These are phyloP conservation scores for Alternaria novae-zelandiae DNA, from an alignment of 2,329 filamentous ascomycete genomes.

Conservation along the genomic window DNA sequence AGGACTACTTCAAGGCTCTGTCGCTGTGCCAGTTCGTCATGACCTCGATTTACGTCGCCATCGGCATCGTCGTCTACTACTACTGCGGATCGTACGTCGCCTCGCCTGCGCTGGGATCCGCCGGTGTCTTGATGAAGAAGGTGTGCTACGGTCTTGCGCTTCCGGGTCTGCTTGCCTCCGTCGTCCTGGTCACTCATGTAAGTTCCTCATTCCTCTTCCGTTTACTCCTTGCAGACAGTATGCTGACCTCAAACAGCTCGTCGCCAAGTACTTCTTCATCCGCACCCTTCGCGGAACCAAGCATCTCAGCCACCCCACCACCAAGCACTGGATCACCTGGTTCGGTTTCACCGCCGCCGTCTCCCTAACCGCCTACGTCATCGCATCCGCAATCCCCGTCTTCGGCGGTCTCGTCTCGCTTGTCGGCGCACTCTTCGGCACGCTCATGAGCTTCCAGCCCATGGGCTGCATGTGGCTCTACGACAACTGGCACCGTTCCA, in stretches of 20 bases:
- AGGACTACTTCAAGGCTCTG: slow-evolving; percentile 64
- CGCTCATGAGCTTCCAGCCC: slow-evolving; percentile 35
- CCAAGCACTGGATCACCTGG: slow-evolving; percentile 36
- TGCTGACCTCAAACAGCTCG: slow-evolving; percentile 13
- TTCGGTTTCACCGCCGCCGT: slow-evolving; percentile 26
- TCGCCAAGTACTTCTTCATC: slow-evolving; percentile 58
- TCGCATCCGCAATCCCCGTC: slow-evolving; percentile 36
- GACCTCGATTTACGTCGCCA: slow-evolving; percentile 68
- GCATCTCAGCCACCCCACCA: slow-evolving; percentile 57
- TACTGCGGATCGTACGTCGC: slow-evolving; percentile 67
- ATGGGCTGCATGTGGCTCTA: slow-evolving; percentile 41
- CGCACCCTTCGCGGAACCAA: slow-evolving; percentile 72
- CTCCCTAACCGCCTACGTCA: slow-evolving; percentile 27
- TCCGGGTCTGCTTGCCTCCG: slow-evolving; percentile 50
- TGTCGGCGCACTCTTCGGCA: slow-evolving; percentile 34
- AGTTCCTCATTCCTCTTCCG: not conserved
- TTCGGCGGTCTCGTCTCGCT: slow-evolving; percentile 37
- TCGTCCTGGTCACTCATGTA: slow-evolving; percentile 31
- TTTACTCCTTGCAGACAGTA: not conserved
- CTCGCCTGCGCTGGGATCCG: slow-evolving; percentile 71
- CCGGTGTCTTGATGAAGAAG: slow-evolving; percentile 63
- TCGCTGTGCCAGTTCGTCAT: slow-evolving; percentile 65
- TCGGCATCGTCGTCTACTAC: slow-evolving; percentile 71
- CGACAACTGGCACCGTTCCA: slow-evolving; percentile 28
- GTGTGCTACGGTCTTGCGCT: slow-evolving; percentile 72